These are phyloP conservation scores for Millerozyma acaciae DNA, from an alignment of 805 yeast species.

Conservation along the genomic window DNA sequence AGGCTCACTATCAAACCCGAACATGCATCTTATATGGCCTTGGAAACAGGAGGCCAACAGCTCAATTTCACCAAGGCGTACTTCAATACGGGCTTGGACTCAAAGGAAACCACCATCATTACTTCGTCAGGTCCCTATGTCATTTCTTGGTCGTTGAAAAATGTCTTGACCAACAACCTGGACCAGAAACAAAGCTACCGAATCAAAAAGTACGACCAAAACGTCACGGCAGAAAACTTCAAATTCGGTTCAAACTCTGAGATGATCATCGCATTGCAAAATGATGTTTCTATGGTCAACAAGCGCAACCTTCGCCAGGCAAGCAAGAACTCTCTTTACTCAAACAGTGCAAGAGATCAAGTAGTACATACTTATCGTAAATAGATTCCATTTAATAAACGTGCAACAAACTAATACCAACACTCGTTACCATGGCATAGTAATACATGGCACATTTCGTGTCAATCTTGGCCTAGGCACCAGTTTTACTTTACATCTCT, in stretches of 20 bases:
- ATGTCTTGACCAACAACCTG: conserved; percentile 43
- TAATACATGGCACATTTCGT: no score
- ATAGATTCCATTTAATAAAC: no score
- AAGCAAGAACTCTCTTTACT: conserved; percentile 15
- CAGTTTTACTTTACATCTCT: no score
- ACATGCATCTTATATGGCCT: conserved; percentile 60
- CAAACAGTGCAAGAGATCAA: conserved; percentile 1
- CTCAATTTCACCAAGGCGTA: conserved; percentile 67
- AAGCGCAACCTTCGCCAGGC: conserved; percentile 58
- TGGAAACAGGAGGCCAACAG: conserved; percentile 43
- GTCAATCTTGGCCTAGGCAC: no score
- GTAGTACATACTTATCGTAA: conserved; percentile 1
- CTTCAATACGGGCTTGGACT: conserved; percentile 67
- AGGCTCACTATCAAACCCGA: conserved; percentile 67
- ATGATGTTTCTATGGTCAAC: conserved; percentile 72
- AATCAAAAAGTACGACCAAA: conserved; percentile 57
- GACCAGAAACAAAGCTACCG: conserved; percentile 45
- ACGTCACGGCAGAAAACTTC: conserved; percentile 75
- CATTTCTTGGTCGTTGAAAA: conserved; percentile 71
- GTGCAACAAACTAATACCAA: no score
- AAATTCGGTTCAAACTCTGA: conserved; percentile 67
- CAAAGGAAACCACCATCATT: conserved; percentile 67
- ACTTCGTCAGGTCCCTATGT: conserved; percentile 82
- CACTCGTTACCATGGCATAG: no score
- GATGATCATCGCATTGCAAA: conserved; percentile 67